Base-by-base conservation (phyloP, 495 filamentous ascomycete species). In the Umbilicaria muhlenbergii region DNA sequence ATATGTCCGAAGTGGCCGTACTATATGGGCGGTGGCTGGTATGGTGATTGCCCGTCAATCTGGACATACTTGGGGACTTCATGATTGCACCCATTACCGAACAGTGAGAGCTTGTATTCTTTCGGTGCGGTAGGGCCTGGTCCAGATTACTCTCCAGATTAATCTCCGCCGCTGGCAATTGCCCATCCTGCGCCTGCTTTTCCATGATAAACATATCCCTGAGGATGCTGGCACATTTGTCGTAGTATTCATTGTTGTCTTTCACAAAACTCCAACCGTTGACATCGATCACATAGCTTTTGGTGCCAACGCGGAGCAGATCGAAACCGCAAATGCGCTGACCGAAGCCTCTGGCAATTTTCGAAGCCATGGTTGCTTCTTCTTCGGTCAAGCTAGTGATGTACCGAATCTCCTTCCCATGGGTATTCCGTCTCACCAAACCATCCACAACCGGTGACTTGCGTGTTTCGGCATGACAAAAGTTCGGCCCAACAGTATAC, bases 221-320 rank as follows among this genome's bases (percentile, higher is more conserved):
- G 32, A 99, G 64, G 42, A 96, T 93, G 39, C 63, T 76, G 12
- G 91, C 78, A 51, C 81, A 88, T 53, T 83, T 83, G 54, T 96
- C 84, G 53, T 99, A 99, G 53, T 99, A 99, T 38, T 92, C 86
- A 37, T 94, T 86, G 55, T 99, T 99, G 61, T 99, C 91, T 61
- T 99, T 99, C 55, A 99, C 91, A 56, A 99, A 99, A 54, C 89
- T 95, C 91, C 91, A 99, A 14, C 91, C 91, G 59, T 99, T 99
- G 47, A 99, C 92, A 56, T 99, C 91, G 48, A 99, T 96, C 12
- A 99, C 91, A 62, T 84, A 96, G 59, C 89, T 96, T 61, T 80
- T 86, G 13, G 84, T 83, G 19, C 73, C 78, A 2, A 84, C 82
- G 14, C 91, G 79, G 42, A 99, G 73, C 53, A 99, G 72, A 58